A percentile compares a stretch with the other conserved stretches of the same genome.
Conservation (phyloP, 768 basidiomycete genomes). For the Boletus sp. region DNA sequence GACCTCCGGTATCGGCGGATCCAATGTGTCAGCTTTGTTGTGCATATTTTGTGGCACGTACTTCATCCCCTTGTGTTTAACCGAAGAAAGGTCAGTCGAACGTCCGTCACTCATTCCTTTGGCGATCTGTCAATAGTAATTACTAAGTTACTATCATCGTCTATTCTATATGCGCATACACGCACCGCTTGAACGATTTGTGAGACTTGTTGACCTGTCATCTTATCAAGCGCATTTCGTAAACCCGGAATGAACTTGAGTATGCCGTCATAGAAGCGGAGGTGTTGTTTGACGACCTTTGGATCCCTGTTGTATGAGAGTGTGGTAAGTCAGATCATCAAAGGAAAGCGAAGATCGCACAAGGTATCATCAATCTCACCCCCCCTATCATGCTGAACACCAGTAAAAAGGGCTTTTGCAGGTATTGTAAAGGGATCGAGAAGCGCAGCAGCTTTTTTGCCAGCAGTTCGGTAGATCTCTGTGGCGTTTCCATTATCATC, state of each 20-base stretch:
- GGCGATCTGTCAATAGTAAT: not conserved
- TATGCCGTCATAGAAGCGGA: not conserved
- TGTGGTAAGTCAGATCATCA: no score
- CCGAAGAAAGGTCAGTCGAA: not conserved
- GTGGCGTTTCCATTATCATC: not conserved
- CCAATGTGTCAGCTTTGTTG: not conserved
- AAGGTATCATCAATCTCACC: not conserved
- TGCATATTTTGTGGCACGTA: not conserved
- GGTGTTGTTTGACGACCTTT: not conserved
- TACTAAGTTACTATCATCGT: not conserved
- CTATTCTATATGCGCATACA: not conserved
- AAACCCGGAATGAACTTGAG: not conserved
- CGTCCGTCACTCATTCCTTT: not conserved
- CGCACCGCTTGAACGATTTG: not conserved
- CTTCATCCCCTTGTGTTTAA: not conserved
- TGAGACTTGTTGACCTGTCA: not conserved
- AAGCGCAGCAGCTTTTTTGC: not conserved
- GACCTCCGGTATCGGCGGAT: not conserved
- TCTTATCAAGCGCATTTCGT: not conserved
- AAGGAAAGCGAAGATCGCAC: not conserved
- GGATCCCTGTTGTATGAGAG: not conserved
- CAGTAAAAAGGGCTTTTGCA: not conserved
- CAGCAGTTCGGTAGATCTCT: not conserved
- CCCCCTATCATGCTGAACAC: not conserved
- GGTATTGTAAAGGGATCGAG: not conserved